A percentile compares a stretch with the other conserved stretches of the same genome.
phyloP scores from a whole-genome alignment of 2,329 filamentous ascomycete species.

The Aspergillus fijiensis region DNA sequence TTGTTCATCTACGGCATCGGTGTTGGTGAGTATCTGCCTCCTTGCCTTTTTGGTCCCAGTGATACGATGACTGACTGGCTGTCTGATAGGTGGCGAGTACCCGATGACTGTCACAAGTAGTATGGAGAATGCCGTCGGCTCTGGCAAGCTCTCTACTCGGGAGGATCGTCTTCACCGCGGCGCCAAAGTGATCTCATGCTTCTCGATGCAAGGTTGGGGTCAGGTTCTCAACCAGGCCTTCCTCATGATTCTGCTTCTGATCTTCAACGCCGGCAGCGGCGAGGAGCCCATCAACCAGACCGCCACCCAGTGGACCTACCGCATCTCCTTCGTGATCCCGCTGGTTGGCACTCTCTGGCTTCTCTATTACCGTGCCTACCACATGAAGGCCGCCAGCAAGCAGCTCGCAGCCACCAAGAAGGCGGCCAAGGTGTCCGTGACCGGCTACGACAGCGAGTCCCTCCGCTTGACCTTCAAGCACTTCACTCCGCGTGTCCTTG shows the following conservation, averaged over 20 bases:
- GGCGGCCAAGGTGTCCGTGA: background rate
- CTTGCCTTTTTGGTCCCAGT: background rate
- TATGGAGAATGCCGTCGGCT: conserved; percentile 5
- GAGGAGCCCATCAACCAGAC: conserved; percentile 4
- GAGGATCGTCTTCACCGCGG: conserved; percentile 6
- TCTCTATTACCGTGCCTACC: conserved; percentile 8
- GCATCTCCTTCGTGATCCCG: conserved; percentile 6
- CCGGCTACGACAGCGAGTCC: conserved; percentile 4
- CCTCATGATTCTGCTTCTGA: conserved; percentile 7
- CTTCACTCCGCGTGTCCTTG: conserved; percentile 2
- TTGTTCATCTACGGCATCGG: conserved; percentile 4
- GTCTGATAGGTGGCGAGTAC: conserved; percentile 3
- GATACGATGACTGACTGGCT: background rate
- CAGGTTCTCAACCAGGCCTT: conserved; percentile 6
- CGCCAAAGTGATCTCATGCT: background rate
- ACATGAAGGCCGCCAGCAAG: conserved; percentile 9
- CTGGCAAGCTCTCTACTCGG: conserved; percentile 6
- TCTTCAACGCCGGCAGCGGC: conserved; percentile 8
- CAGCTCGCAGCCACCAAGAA: conserved; percentile 7
- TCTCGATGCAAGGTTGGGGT: conserved; percentile 9
- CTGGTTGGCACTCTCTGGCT: conserved; percentile 7
- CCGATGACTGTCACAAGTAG: conserved; percentile 4
- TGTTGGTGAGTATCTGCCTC: background rate
- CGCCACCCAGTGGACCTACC: conserved; percentile 7
- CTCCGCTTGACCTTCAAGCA: conserved; percentile 3